A percentile compares a stretch with the other conserved stretches of the same genome.
These are phyloP conservation scores for Trichoderma endophyticum DNA, from an alignment of 2,329 filamentous ascomycete genomes.

Conservation along the genomic window DNA sequence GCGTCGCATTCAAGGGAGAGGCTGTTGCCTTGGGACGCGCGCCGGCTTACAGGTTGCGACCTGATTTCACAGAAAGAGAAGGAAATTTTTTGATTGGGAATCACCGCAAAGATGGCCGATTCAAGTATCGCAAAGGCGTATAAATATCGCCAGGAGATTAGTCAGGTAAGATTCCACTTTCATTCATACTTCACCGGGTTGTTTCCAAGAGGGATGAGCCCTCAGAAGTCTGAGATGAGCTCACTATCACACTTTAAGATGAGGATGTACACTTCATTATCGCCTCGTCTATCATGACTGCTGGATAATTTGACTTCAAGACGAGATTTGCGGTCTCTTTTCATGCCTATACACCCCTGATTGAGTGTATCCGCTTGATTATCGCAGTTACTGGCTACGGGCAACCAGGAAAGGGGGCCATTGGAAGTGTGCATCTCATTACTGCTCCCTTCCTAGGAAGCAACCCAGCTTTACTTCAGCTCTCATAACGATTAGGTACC, in stretches of 20 bases:
- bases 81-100: neutral
- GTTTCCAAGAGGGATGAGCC: neutral
- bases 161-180: constrained; percentile 64
- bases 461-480: neutral
- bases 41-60: neutral
- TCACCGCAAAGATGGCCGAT: constrained; percentile 60
- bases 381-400: neutral
- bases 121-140: constrained; percentile 51
- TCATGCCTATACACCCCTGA: neutral
- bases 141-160: constrained; percentile 98
- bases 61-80: constrained; percentile 2
- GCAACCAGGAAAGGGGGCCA: neutral
- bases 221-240: neutral
- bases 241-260: neutral
- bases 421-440: neutral
- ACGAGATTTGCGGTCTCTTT: neutral
- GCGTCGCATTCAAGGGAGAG: neutral
- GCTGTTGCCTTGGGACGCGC: neutral
- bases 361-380: neutral
- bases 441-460: neutral
- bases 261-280: neutral
- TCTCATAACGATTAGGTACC: neutral
- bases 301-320: neutral
- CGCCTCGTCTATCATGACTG: too few relatives aligned
- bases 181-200: neutral